Conservation (phyloP, 2,329 filamentous ascomycete species). For the Pleurostoma richardsiae region DNA sequence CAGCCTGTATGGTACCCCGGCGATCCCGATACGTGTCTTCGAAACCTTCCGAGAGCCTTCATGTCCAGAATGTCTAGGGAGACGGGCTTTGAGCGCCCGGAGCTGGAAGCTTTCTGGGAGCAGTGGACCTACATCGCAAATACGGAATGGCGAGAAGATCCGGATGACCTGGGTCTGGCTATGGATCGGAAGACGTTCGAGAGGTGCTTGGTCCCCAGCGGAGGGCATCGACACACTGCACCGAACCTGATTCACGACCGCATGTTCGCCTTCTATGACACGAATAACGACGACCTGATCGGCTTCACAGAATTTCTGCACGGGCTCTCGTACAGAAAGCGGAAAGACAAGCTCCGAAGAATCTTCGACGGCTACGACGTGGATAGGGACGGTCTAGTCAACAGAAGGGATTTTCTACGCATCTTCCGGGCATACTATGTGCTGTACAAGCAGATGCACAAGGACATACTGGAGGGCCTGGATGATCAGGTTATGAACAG, state of each 20-base stretch:
- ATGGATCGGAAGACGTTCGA: slow-evolving; percentile 94
- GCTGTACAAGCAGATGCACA: slow-evolving; percentile 83
- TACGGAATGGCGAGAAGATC: slow-evolving; percentile 76
- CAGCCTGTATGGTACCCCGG: slow-evolving; percentile 86
- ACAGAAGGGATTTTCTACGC: slow-evolving; percentile 79
- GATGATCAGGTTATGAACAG: slow-evolving; percentile 75
- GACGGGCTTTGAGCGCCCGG: slow-evolving; percentile 76
- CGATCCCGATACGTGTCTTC: slow-evolving; percentile 67
- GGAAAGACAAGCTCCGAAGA: slow-evolving; percentile 63
- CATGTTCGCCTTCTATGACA: slow-evolving; percentile 96
- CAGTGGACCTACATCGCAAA: slow-evolving; percentile 95
- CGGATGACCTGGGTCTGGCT: slow-evolving; percentile 69
- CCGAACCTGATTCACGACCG: slow-evolving; percentile 93
- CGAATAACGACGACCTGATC: slow-evolving; percentile 81
- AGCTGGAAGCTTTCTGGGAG: slow-evolving; percentile 91
- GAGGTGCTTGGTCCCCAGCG: slow-evolving; percentile 81
- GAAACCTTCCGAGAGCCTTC: slow-evolving; percentile 61
- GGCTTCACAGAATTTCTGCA: slow-evolving; percentile 88
- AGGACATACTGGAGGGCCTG: slow-evolving; percentile 72
- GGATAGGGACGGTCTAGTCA: slow-evolving; percentile 80
- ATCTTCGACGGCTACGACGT: slow-evolving; percentile 90
- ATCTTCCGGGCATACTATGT: slow-evolving; percentile 92
- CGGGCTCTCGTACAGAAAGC: slow-evolving; percentile 67
- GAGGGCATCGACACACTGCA: slow-evolving; percentile 68
- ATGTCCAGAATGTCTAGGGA: slow-evolving; percentile 65